phyloP scores from a whole-genome alignment of 2,329 filamentous ascomycete species.

The Botrytis elliptica region DNA sequence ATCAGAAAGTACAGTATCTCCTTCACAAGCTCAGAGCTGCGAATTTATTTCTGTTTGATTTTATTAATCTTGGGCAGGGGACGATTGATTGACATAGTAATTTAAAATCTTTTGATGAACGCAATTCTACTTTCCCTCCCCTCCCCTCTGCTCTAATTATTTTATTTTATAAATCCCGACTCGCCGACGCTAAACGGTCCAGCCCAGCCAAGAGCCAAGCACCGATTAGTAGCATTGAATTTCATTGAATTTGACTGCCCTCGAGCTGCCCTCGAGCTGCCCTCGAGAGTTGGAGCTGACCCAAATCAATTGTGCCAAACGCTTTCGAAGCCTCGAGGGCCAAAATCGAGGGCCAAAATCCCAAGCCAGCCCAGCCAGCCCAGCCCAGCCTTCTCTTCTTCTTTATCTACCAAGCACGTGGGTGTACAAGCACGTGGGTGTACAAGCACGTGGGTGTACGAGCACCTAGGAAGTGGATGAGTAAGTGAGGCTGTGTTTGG shows the following conservation, averaged over 20 bases:
- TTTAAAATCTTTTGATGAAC: neutral
- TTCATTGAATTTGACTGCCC: too few species aligned
- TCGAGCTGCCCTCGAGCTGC: too few species aligned
- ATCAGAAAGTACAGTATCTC: too few species aligned
- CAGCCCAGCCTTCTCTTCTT: neutral
- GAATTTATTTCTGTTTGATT: neutral
- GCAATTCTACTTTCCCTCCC: neutral
- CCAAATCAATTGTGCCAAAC: neutral
- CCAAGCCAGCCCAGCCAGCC: neutral
- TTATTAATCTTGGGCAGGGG: neutral
- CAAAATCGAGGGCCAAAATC: neutral
- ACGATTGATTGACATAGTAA: neutral
- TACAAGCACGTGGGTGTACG: too few species aligned
- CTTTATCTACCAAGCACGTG: too few species aligned
- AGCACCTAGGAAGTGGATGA: neutral
- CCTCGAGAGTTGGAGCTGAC: neutral
- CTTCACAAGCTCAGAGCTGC: neutral
- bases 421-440: too few species aligned
- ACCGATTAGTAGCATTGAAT: neutral
- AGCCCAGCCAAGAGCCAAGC: neutral
- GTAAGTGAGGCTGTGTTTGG: neutral
- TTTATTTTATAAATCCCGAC: slow-evolving; percentile 2
- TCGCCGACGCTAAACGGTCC: neutral
- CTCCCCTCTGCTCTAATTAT: neutral
- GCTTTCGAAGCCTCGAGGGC: neutral